A percentile compares a stretch with the other conserved stretches of the same genome.
phyloP scores from a whole-genome alignment of 1,139 yeast genomes.

The Hansenula sp. region DNA sequence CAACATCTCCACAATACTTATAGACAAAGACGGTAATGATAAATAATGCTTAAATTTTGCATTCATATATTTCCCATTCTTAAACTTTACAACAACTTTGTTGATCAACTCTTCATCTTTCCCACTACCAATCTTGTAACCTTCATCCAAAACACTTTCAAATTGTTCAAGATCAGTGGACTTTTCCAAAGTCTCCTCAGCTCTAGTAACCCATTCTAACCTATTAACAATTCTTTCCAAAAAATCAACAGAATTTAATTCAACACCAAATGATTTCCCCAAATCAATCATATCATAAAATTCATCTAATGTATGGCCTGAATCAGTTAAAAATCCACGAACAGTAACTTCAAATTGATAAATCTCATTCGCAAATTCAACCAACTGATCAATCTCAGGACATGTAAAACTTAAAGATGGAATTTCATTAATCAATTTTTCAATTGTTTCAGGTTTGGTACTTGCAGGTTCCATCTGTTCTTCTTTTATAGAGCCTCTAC shows the following conservation, averaged over 20 bases:
- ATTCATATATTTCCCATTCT: slow-evolving; percentile 19
- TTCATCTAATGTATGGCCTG: slow-evolving; percentile 21
- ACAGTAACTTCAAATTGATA: slow-evolving; percentile 50
- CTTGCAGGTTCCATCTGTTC: slow-evolving; percentile 15
- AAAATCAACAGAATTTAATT: slow-evolving; percentile 45
- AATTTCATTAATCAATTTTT: slow-evolving; percentile 40
- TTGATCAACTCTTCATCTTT: slow-evolving; percentile 15
- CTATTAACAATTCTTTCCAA: slow-evolving; percentile 46
- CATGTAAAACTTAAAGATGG: slow-evolving; percentile 47
- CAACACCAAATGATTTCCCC: slow-evolving; percentile 59
- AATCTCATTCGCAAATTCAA: slow-evolving; percentile 51
- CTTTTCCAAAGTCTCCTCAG: slow-evolving; percentile 16
- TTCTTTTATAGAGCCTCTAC: slow-evolving; percentile 11
- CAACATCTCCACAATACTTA: slow-evolving; percentile 19
- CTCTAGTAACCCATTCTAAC: slow-evolving; percentile 44
- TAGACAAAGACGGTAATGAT: slow-evolving; percentile 11
- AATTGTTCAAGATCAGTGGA: slow-evolving; percentile 29
- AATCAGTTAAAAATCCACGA: slow-evolving; percentile 27
- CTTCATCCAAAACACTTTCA: slow-evolving; percentile 35
- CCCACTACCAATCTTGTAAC: slow-evolving; percentile 30
- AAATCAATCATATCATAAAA: slow-evolving; percentile 31
- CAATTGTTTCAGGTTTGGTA: slow-evolving; percentile 25
- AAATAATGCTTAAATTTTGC: slow-evolving; percentile 28
- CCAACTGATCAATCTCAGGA: slow-evolving; percentile 56
- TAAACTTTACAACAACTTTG: slow-evolving; percentile 11